phyloP scores from a whole-genome alignment of 2,329 filamentous ascomycete species.

The Tolypocladium album region DNA sequence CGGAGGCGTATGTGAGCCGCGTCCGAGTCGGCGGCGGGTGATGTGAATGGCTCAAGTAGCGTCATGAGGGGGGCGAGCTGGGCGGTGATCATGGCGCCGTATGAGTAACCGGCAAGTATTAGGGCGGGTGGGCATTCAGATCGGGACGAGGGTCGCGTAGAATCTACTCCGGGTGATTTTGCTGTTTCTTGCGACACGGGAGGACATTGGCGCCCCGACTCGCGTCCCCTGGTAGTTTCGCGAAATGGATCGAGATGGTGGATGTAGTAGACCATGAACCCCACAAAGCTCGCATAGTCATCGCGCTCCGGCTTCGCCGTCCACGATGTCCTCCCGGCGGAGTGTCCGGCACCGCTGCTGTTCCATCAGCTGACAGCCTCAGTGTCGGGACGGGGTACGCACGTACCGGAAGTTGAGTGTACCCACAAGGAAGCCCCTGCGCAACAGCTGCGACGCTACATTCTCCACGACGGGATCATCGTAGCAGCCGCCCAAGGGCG shows the following conservation, averaged over 20 bases:
- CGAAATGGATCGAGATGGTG: slow-evolving; percentile 40
- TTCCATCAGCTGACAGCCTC: slow-evolving; percentile 3
- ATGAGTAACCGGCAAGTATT: slow-evolving; percentile 76
- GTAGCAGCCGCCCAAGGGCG: slow-evolving; percentile 72
- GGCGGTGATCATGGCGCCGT: slow-evolving; percentile 73
- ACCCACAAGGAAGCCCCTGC: slow-evolving; percentile 61
- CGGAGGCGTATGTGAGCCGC: slow-evolving; percentile 60
- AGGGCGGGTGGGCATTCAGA: slow-evolving; percentile 21
- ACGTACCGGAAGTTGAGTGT: slow-evolving; percentile 86
- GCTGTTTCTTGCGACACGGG: not conserved
- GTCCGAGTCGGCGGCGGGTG: slow-evolving; percentile 41
- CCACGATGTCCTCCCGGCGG: slow-evolving; percentile 77
- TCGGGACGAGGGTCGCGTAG: not conserved
- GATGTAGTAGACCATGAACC: slow-evolving; percentile 67
- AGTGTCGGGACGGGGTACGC: not conserved
- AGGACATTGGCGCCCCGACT: not conserved
- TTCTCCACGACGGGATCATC: slow-evolving; percentile 73
- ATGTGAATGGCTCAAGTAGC: slow-evolving; percentile 50
- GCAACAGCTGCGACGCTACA: slow-evolving; percentile 53
- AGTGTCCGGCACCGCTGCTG: slow-evolving; percentile 62
- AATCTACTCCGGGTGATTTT: not conserved
- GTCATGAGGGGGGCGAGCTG: slow-evolving; percentile 53
- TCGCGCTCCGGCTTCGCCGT: slow-evolving; percentile 67
- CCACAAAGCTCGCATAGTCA: slow-evolving; percentile 77
- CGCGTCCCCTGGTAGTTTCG: slow-evolving; percentile 1